These are phyloP conservation scores for Mimosa pudica DNA, from an alignment of 306 rosid genomes.

Conservation along the genomic window DNA sequence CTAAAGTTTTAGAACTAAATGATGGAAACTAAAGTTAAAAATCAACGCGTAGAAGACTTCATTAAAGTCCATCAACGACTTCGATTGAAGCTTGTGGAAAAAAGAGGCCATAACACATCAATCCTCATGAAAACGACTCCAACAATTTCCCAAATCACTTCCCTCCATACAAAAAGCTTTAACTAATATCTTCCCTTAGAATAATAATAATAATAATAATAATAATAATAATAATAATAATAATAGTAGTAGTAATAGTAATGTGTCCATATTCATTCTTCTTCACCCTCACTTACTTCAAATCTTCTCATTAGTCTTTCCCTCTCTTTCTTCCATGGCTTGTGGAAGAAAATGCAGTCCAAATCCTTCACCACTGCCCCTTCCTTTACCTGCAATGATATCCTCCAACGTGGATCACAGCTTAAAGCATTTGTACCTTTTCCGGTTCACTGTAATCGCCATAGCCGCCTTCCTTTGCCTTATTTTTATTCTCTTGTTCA, in stretches of 20 bases:
- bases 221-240: no score
- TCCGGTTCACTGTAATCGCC: neutral
- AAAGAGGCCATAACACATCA: no score
- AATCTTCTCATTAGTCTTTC: neutral
- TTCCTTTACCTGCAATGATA: neutral
- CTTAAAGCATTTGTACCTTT: neutral
- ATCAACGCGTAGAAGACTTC: constrained; percentile 2
- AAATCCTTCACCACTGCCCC: constrained; percentile 29
- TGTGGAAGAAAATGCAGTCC: constrained; percentile 11
- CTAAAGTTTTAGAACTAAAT: no score
- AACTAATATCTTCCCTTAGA: no score
- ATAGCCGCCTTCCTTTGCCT: constrained; percentile 33
- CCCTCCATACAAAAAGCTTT: no score
- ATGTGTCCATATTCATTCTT: neutral
- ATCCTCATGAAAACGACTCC: neutral
- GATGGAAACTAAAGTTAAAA: neutral
- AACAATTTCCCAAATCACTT: neutral
- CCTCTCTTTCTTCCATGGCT: neutral
- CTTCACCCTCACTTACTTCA: neutral
- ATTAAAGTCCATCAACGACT: neutral
- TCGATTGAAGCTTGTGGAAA: neutral
- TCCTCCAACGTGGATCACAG: neutral
- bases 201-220: no score
- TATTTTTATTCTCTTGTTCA: constrained; percentile 20
- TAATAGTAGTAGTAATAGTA: no score